Evolutionary conservation across 1,139 yeast genomes (phyloP).

Genomic region (Hyphopichia wangnamkhiaoensis): DNA sequence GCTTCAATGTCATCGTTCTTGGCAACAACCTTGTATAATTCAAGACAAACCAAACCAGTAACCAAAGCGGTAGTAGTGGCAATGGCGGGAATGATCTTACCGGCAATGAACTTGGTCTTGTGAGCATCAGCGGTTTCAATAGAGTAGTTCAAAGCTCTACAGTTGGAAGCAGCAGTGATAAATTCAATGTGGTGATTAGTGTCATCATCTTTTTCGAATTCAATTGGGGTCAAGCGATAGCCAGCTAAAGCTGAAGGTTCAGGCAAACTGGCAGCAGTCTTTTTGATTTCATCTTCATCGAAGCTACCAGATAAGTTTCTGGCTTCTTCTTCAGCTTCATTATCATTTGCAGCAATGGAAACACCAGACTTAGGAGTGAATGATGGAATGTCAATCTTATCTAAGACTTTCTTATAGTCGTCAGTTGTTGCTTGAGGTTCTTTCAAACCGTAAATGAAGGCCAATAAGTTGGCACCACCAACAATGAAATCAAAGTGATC

Average conservation of each 20-base stretch:
- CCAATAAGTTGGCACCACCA: conserved; percentile 87
- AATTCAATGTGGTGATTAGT: conserved; percentile 94
- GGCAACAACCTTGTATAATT: conserved; percentile 87
- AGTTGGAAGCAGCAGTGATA: conserved; percentile 94
- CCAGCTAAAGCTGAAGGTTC: conserved; percentile 89
- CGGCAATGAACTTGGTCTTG: conserved; percentile 83
- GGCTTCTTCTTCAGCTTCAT: conserved; percentile 81
- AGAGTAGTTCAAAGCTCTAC: conserved; percentile 89
- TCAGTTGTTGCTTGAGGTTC: conserved; percentile 46
- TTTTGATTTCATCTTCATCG: conserved; percentile 57
- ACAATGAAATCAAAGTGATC: conserved; percentile 82
- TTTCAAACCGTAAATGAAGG: conserved; percentile 83
- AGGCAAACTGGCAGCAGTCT: conserved; percentile 77
- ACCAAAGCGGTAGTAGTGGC: conserved; percentile 98
- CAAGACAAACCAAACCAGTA: conserved; percentile 91
- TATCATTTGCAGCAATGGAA: conserved; percentile 84
- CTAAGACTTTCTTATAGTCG: conserved; percentile 53
- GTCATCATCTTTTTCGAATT: conserved; percentile 97
- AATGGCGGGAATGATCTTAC: conserved; percentile 96
- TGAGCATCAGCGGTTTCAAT: conserved; percentile 78
- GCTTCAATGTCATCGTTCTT: conserved; percentile 73
- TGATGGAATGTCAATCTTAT: conserved; percentile 37
- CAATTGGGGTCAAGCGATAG: conserved; percentile 80
- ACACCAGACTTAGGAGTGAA: conserved; percentile 77
- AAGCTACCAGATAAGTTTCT: conserved; percentile 47